phyloP scores from a whole-genome alignment of 768 basidiomycete genomes.

The Suillus subaureus region DNA sequence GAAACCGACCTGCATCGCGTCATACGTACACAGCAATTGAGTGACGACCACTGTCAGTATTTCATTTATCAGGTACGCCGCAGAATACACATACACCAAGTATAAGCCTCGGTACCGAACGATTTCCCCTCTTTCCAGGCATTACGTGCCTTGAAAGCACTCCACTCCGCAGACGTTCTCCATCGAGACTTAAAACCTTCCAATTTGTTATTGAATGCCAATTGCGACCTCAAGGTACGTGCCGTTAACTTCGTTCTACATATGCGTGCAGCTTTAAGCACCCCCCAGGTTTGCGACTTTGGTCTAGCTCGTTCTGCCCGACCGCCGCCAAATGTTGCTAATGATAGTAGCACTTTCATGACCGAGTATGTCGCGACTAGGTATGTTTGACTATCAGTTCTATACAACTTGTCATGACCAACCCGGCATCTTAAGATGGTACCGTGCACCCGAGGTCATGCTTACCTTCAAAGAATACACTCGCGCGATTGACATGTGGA shows the following conservation, averaged over 20 bases:
- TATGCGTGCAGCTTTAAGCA: neutral
- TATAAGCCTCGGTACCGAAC: neutral
- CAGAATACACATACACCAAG: conserved; percentile 2
- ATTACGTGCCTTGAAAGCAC: conserved; percentile 88
- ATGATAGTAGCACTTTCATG: conserved; percentile 81
- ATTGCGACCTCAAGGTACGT: conserved; percentile 90
- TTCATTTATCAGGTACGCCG: conserved; percentile 87
- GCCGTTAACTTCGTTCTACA: conserved; percentile 10
- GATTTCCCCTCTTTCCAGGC: conserved; percentile 49
- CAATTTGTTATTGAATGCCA: conserved; percentile 93
- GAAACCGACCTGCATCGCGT: conserved; percentile 97
- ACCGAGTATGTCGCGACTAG: conserved; percentile 96
- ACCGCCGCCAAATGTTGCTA: conserved; percentile 70
- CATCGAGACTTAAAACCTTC: conserved; percentile 97
- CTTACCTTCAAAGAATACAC: conserved; percentile 97
- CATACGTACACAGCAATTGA: conserved; percentile 90
- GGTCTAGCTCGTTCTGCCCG: conserved; percentile 82
- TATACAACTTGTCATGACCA: neutral
- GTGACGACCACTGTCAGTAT: conserved; percentile 96
- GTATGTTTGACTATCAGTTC: conserved; percentile 35
- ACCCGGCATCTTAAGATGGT: conserved; percentile 64
- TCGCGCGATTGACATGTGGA: conserved; percentile 85
- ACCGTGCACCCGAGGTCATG: conserved; percentile 98
- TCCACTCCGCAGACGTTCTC: conserved; percentile 93
- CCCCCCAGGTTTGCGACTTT: conserved; percentile 77